A percentile compares a stretch with the other conserved stretches of the same genome.
These are phyloP conservation scores for Solanum ossicruentum DNA, from an alignment of 257 asterid species.

Conservation along the genomic window DNA sequence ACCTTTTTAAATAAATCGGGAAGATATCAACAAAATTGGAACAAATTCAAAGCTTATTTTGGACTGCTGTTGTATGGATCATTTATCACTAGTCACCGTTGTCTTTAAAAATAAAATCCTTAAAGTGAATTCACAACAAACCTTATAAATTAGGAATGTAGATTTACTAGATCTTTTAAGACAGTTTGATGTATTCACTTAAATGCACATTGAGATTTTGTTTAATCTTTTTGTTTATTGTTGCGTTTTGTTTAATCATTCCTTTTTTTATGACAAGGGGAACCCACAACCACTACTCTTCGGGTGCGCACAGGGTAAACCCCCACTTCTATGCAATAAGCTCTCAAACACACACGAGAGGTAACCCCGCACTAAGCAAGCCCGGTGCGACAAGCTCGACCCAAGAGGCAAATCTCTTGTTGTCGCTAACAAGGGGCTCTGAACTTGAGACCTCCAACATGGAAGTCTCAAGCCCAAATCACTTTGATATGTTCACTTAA, in stretches of 20 bases:
- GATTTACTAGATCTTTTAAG: background rate
- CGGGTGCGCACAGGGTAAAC: too few relatives aligned
- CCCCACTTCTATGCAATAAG: too few relatives aligned
- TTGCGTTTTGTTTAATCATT: background rate
- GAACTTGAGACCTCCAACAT: too few relatives aligned
- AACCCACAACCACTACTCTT: too few relatives aligned
- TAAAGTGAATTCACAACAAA: background rate
- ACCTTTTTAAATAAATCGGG: background rate
- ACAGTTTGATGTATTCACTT: background rate
- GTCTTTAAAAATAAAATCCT: background rate
- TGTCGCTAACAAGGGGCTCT: too few relatives aligned
- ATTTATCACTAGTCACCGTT: background rate
- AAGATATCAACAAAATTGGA: background rate
- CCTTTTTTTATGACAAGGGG: too few relatives aligned
- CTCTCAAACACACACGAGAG: too few relatives aligned
- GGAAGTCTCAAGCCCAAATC: too few relatives aligned
- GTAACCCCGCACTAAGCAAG: too few relatives aligned
- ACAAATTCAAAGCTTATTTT: background rate
- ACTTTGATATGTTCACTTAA: background rate
- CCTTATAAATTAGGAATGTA: background rate
- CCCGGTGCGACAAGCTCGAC: too few relatives aligned
- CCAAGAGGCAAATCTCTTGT: too few relatives aligned
- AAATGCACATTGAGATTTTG: background rate
- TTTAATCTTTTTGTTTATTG: background rate
- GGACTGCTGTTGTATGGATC: background rate